phyloP scores from a whole-genome alignment of 148 eudicot genomes.

The Suaeda aralocaspica region DNA sequence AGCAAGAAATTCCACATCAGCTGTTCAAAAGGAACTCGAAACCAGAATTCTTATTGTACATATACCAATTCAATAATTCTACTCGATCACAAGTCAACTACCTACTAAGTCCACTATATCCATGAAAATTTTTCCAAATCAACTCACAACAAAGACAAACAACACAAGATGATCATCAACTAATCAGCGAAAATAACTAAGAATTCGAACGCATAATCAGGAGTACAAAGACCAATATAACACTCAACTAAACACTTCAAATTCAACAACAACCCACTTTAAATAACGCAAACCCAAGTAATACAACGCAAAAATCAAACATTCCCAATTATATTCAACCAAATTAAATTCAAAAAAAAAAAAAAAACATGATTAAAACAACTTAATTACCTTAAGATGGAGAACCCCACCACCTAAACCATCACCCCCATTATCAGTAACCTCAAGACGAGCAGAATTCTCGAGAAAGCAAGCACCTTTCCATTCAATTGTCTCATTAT shows the following conservation, averaged over 20 bases:
- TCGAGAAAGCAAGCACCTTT: slow-evolving; percentile 83
- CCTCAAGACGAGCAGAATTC: slow-evolving; percentile 62
- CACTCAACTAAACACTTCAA: background rate
- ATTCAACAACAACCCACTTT: background rate
- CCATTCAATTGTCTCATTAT: slow-evolving; percentile 56
- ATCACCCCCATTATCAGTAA: slow-evolving; percentile 39
- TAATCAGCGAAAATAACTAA: too few relatives aligned
- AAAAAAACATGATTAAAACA: background rate
- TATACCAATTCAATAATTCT: too few relatives aligned
- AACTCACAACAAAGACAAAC: too few relatives aligned
- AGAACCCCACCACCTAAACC: slow-evolving; percentile 83
- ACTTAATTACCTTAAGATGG: slow-evolving; percentile 52
- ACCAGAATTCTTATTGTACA: too few relatives aligned
- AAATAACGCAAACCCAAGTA: too few relatives aligned
- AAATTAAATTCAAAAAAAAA: slow-evolving; percentile 3
- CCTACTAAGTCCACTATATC: too few relatives aligned
- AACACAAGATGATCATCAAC: too few relatives aligned
- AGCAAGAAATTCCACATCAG: too few relatives aligned
- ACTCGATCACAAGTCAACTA: too few relatives aligned
- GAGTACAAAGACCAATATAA: background rate
- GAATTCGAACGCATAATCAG: too few relatives aligned
- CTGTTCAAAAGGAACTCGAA: too few relatives aligned
- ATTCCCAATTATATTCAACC: background rate
- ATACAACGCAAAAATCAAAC: background rate
- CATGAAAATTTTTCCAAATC: too few relatives aligned